Evolutionary conservation across 352 stramenopile species (phyloP).

Genomic region (Thalassiosira exigua): DNA sequence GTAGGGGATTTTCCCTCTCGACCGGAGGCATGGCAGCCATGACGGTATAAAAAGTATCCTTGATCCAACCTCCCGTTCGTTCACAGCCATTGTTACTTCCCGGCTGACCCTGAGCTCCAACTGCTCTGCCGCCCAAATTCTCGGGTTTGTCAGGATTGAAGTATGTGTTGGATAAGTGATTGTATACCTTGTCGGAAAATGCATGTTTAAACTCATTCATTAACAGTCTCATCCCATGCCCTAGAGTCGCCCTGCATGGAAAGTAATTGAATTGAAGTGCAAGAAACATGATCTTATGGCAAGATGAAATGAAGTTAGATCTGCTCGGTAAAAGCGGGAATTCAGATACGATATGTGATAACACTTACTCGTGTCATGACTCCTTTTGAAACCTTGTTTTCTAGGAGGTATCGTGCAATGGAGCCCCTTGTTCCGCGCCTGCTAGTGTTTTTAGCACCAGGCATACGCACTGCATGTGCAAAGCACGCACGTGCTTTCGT

Average conservation of each 20-base stretch:
- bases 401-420: not conserved
- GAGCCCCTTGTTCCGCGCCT: not conserved
- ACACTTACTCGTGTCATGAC: conserved; percentile 5
- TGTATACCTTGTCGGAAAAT: not conserved
- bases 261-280: conserved; percentile 9
- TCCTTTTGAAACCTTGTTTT: not conserved
- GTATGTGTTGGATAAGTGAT: not conserved
- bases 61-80: not conserved
- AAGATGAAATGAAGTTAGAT: not conserved
- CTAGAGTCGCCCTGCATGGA: not conserved
- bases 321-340: not conserved
- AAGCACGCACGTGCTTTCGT: not conserved
- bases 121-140: not conserved
- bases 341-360: not conserved
- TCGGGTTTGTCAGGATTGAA: not conserved
- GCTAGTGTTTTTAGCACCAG: not conserved
- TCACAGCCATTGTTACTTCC: conserved; percentile 7
- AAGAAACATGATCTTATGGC: conserved; percentile 1
- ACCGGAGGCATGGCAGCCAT: no score
- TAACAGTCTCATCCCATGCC: conserved; percentile 6
- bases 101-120: not conserved
- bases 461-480: not conserved
- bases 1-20: not conserved
- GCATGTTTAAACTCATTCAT: not conserved
- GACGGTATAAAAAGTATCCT: not conserved